These are phyloP conservation scores for Geranium incanum DNA, from an alignment of 441 rosid genomes.

Conservation along the genomic window DNA sequence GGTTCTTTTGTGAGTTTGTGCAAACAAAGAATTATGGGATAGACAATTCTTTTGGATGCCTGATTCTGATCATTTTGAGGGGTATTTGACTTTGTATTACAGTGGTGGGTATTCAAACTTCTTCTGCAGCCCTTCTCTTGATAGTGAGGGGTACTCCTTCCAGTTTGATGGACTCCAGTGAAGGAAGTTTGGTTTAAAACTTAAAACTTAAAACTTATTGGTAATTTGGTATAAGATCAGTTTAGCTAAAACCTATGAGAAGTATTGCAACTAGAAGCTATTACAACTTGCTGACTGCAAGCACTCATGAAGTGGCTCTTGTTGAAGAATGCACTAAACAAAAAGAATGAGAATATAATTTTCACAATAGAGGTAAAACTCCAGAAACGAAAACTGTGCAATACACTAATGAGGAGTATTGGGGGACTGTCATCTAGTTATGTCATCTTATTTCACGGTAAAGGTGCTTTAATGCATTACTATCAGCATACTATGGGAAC, in stretches of 20 bases:
- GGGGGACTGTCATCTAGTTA: neutral
- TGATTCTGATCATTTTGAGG: neutral
- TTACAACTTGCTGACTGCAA: neutral
- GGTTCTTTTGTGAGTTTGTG: neutral
- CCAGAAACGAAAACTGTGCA: neutral
- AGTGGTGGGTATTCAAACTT: neutral
- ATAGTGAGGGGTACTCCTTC: neutral
- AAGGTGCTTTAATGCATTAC: neutral
- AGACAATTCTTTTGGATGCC: neutral
- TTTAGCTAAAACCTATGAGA: neutral
- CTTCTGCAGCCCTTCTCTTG: neutral
- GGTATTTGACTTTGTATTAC: neutral
- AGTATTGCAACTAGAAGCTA: neutral
- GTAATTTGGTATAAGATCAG: neutral
- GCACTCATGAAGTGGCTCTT: neutral
- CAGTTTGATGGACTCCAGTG: neutral
- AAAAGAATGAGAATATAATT: neutral
- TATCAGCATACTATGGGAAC: neutral
- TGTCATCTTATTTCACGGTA: neutral
- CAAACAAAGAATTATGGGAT: neutral
- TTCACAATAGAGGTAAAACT: neutral
- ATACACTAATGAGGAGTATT: neutral
- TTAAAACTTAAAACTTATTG: neutral
- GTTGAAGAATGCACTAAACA: neutral
- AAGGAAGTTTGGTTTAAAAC: neutral